These are phyloP conservation scores for Aegilops sharonensis DNA, from an alignment of 176 grass and related monocot genomes.

Conservation along the genomic window DNA sequence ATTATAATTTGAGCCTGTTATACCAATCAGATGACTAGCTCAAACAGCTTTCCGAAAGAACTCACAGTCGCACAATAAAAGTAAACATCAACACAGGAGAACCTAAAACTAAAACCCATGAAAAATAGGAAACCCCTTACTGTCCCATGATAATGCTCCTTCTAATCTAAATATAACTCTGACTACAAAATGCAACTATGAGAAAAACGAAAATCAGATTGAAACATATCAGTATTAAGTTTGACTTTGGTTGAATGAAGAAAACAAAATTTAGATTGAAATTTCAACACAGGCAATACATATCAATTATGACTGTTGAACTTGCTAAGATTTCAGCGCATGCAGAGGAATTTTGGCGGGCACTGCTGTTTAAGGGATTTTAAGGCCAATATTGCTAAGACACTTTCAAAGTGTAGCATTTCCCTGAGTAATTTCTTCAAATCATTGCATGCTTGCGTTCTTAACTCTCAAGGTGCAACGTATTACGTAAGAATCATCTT, in stretches of 20 bases:
- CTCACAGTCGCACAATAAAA: not conserved
- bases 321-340: not conserved
- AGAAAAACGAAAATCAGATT: not conserved
- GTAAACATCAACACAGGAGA: not conserved
- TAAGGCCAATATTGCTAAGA: not conserved
- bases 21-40: constrained; percentile 2
- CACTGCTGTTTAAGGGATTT: not conserved
- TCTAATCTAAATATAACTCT: not conserved
- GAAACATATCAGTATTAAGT: not conserved
- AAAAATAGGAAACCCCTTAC: not conserved
- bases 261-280: not conserved
- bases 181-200: not conserved
- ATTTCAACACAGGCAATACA: not conserved
- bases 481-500: not conserved
- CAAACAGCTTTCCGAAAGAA: not conserved
- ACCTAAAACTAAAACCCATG: not conserved
- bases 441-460: not conserved
- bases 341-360: not conserved
- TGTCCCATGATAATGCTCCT: not conserved
- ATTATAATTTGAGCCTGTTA: constrained; percentile 35
- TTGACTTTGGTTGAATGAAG: not conserved
- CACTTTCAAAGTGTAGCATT: not conserved
- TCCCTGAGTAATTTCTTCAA: not conserved
- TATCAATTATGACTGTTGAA: not conserved
- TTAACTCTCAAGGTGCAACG: not conserved